Conservation (phyloP, 371 early-diverging fungal genomes). For the Syncephalis plumigaleata region DNA sequence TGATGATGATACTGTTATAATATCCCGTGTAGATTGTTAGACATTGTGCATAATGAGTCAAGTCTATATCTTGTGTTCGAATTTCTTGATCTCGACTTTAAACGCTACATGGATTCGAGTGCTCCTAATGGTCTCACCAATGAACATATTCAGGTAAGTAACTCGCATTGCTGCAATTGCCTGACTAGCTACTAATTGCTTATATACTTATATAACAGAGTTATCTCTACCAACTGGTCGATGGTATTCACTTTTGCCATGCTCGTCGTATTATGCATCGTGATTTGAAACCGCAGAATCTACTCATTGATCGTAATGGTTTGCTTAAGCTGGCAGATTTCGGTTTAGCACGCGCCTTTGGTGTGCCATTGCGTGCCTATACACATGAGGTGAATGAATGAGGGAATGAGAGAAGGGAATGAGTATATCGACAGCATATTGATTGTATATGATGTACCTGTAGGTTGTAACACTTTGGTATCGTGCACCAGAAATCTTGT, state of each 20-base stretch:
- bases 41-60: constrained; percentile 78
- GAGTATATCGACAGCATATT: not conserved
- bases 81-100: constrained; percentile 89
- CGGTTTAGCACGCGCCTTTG: constrained; percentile 82
- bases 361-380: constrained; percentile 76
- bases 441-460: not conserved
- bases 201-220: constrained; percentile 35
- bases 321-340: constrained; percentile 90
- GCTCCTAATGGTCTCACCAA: not conserved
- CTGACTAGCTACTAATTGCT: too few species aligned
- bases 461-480: constrained; percentile 95
- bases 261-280: constrained; percentile 78
- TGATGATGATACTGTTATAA: too few species aligned
- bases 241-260: constrained; percentile 77
- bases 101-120: constrained; percentile 69
- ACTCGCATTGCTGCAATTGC: too few species aligned
- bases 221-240: constrained; percentile 74
- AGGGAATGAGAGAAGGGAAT: not conserved
- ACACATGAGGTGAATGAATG: constrained; percentile 86
- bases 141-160: constrained; percentile 6
- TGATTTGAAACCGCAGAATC: constrained; percentile 84
- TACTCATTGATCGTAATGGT: constrained; percentile 80
- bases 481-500: constrained; percentile 90
- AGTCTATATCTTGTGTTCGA: constrained; percentile 96
- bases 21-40: constrained; percentile 43